Percentiles rank a stretch among this genome's conserved stretches.
These are phyloP conservation scores for Neospora caninum DNA, from an alignment of 169 alveolate genomes.

Conservation along the genomic window DNA sequence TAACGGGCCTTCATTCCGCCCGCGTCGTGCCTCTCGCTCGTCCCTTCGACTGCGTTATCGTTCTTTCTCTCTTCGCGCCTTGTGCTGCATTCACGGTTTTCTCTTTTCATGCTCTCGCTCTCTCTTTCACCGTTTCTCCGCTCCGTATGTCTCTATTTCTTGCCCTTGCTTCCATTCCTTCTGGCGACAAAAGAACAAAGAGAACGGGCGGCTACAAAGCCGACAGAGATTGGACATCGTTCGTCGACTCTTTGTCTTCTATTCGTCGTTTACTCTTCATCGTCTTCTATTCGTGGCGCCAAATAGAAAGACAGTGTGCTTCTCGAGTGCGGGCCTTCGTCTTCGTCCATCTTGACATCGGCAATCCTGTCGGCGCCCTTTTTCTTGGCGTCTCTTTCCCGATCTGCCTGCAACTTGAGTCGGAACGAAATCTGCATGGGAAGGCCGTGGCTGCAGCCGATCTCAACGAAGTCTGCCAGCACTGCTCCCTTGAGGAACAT, in stretches of 20 bases:
- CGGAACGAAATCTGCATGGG: slow-evolving; percentile 28
- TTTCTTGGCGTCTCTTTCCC: slow-evolving; percentile 12
- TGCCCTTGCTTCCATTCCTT: neutral
- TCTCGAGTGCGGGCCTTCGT: neutral
- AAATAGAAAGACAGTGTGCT: slow-evolving; percentile 15
- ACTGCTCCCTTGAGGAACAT: slow-evolving; percentile 34
- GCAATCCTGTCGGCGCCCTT: neutral
- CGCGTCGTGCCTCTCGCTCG: too few relatives aligned
- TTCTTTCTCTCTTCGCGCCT: neutral
- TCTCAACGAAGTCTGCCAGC: slow-evolving; percentile 28
- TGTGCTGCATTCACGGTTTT: neutral
- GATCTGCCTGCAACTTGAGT: neutral
- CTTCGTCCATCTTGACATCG: slow-evolving; percentile 38
- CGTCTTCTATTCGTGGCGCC: slow-evolving; percentile 12
- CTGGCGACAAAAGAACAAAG: neutral
- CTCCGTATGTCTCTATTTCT: neutral
- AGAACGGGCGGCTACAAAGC: too few relatives aligned
- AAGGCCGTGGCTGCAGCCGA: slow-evolving; percentile 39
- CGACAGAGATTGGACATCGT: too few relatives aligned
- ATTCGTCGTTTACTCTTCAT: neutral
- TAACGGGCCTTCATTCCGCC: too few relatives aligned
- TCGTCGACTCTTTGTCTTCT: too few relatives aligned
- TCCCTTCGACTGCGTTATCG: neutral
- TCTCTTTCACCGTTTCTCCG: neutral
- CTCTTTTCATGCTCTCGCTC: neutral